Base-by-base conservation (phyloP, 1,139 yeast genomes). In the Geotrichum aggregatum region DNA sequence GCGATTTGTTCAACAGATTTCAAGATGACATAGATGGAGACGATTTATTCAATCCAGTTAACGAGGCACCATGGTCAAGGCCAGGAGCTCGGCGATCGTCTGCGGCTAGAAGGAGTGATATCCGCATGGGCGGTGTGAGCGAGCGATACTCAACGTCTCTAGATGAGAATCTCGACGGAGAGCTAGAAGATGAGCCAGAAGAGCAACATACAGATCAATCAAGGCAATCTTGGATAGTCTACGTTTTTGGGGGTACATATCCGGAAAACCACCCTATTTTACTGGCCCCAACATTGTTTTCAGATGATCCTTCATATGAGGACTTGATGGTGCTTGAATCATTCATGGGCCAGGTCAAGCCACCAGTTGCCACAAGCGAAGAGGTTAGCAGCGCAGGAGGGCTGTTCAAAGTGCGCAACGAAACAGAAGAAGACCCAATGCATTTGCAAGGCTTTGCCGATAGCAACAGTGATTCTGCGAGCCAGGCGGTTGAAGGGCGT, bases 281-380 rank as follows among this genome's bases (percentile, higher is more conserved):
- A 39, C 63, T 71, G 1, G 76, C 79, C 0, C 78, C 79, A 2
- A 66, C 77, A 0, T 58, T 77, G 31, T 67, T 75, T 61, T 71
- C 76, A 1, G 79, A 76, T 50, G 67, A 71, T 50, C 80, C 80
- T 6, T 69, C 78, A 0, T 74, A 75, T 59, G 80, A 76, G 54
- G 81, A 77, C 55, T 59, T 77, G 62, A 57, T 76, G 41, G 64
- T 70, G 4, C 64, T 77, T 30, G 77, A 76, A 56, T 68, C 68
- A 30, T 65, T 76, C 54, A 63, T 77, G 44, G 79, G 78, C 2
- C 74, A 72, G 39, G 77, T 67, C 13, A 73, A 73, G 55, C 73
- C 76, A 2, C 76, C 72, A 11, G 73, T 72, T 1, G 76, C 78
- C 3, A 63, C 73, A 0, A 59, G 61, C 42, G 71, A 70, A 28